phyloP scores from a whole-genome alignment of 352 stramenopile genomes.

The Globisporangium paddicum region DNA sequence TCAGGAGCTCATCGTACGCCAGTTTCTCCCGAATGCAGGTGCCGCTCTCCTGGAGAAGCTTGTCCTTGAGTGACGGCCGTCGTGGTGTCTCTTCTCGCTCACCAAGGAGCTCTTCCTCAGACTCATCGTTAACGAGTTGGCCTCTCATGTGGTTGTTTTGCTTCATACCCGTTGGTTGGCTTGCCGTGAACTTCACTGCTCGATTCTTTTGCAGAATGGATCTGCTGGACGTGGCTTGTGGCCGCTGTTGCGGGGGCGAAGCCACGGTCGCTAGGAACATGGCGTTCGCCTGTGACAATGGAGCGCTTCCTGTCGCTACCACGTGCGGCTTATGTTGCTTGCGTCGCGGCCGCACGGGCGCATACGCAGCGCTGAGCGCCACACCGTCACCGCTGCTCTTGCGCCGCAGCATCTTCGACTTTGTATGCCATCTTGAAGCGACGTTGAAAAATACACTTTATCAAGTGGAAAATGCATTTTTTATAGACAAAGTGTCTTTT shows the following conservation, averaged over 20 bases:
- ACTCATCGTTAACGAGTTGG: not conserved
- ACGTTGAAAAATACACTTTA: too few relatives aligned
- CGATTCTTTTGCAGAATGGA: not conserved
- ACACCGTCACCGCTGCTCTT: slow-evolving; percentile 1
- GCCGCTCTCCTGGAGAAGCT: slow-evolving; percentile 4
- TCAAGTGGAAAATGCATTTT: too few relatives aligned
- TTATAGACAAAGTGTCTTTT: too few relatives aligned
- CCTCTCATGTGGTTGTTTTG: not conserved
- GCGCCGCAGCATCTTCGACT: not conserved
- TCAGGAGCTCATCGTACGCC: slow-evolving; percentile 33
- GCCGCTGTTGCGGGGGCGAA: not conserved
- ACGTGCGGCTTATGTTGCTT: not conserved
- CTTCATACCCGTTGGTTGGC: not conserved
- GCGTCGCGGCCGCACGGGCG: not conserved
- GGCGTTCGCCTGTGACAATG: not conserved
- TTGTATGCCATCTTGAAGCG: too few relatives aligned
- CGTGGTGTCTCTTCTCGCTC: slow-evolving; percentile 6
- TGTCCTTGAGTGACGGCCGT: not conserved
- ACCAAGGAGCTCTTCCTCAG: not conserved
- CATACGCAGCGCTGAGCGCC: not conserved
- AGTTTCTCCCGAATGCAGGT: slow-evolving; percentile 19
- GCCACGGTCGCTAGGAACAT: slow-evolving; percentile 1
- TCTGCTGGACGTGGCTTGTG: not conserved
- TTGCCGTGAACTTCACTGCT: not conserved
- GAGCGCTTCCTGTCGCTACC: not conserved